Conservation (phyloP, 2,329 filamentous ascomycete species). For the Remersonia thermophila region DNA sequence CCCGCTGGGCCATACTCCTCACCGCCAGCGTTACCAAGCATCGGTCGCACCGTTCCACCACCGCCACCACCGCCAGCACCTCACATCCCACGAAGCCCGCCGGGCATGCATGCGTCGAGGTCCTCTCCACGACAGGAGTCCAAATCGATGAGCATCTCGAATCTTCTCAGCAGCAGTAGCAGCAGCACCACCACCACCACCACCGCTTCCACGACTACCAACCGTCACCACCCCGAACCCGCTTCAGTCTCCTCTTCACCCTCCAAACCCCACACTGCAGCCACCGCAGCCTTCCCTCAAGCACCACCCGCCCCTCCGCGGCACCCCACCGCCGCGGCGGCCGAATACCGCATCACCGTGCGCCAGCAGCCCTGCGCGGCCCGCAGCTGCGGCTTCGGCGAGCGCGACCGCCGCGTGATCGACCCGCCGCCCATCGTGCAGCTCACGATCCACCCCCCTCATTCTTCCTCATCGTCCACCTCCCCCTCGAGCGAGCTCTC, state of each 20-base stretch:
- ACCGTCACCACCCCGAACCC: constrained; percentile 1
- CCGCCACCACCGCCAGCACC: neutral
- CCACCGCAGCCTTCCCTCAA: constrained; percentile 1
- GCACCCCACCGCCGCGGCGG: constrained; percentile 4
- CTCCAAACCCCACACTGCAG: neutral
- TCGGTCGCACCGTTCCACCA: constrained; percentile 7
- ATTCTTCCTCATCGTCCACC: constrained; percentile 22
- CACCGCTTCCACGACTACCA: neutral
- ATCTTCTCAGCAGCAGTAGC: constrained; percentile 17
- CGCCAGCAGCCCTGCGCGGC: constrained; percentile 70
- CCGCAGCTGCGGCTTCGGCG: constrained; percentile 71
- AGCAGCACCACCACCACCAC: constrained; percentile 4
- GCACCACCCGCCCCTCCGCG: constrained; percentile 1
- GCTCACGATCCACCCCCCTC: constrained; percentile 52
- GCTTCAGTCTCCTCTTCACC: constrained; percentile 2
- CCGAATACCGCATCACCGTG: constrained; percentile 40
- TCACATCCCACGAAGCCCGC: constrained; percentile 13
- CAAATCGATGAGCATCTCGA: constrained; percentile 23
- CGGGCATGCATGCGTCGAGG: constrained; percentile 14
- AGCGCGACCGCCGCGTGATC: constrained; percentile 68
- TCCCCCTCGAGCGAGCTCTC: constrained; percentile 22
- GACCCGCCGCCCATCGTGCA: constrained; percentile 77
- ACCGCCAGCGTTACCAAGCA: constrained; percentile 5
- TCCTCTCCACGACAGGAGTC: constrained; percentile 18
- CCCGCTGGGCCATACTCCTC: constrained; percentile 5